Evolutionary conservation across 768 basidiomycete species (phyloP).

Genomic region (Boletus rubroflammeus): DNA sequence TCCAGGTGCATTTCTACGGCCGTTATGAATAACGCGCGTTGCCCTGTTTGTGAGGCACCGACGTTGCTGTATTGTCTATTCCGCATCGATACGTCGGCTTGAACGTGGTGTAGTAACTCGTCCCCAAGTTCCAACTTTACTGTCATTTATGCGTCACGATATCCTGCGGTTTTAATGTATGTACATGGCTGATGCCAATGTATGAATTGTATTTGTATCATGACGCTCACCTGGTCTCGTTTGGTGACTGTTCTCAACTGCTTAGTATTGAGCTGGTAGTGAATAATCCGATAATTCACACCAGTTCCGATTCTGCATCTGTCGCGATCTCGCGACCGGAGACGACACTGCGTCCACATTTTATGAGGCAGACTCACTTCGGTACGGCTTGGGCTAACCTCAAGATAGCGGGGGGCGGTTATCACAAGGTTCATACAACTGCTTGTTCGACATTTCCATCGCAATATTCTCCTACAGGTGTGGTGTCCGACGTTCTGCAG

Average conservation of each 20-base stretch:
- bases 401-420: too few relatives aligned
- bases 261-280: neutral
- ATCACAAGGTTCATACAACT: too few relatives aligned
- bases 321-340: neutral
- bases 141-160: neutral
- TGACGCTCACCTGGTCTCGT: neutral
- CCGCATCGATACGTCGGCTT: conserved; percentile 41
- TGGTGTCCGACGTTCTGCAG: too few relatives aligned
- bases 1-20: conserved; percentile 51
- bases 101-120: neutral
- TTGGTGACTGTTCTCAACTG: neutral
- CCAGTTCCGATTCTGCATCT: neutral
- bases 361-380: too few relatives aligned
- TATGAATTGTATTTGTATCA: neutral
- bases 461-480: too few relatives aligned
- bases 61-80: conserved; percentile 56
- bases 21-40: conserved; percentile 44
- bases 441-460: too few relatives aligned
- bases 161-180: neutral
- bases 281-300: neutral
- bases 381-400: too few relatives aligned
- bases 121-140: neutral
- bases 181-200: conserved; percentile 1
- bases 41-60: conserved; percentile 51
- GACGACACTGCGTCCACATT: neutral